phyloP scores from a whole-genome alignment of 495 filamentous ascomycete genomes.

The Aspergillus coremiiformis region DNA sequence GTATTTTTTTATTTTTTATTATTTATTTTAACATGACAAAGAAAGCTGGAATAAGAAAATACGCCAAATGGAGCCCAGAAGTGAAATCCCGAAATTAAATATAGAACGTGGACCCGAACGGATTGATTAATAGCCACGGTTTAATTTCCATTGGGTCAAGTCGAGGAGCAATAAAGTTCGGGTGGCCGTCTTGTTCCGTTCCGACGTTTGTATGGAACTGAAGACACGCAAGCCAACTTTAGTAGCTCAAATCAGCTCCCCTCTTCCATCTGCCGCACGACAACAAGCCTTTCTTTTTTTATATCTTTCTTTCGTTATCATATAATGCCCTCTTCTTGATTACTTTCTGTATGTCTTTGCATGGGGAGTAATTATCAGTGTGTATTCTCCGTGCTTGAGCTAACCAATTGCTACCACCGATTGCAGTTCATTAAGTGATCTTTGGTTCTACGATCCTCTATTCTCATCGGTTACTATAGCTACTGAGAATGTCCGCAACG shows the following conservation, averaged over 20 bases:
- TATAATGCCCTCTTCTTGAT: constrained; percentile 16
- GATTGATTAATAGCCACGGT: too few relatives aligned
- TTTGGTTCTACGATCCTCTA: constrained; percentile 23
- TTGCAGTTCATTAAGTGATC: constrained; percentile 20
- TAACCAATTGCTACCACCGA: neutral
- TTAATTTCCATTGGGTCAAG: neutral
- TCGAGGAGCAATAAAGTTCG: constrained; percentile 1
- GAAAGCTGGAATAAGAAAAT: neutral
- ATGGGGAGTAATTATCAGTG: neutral
- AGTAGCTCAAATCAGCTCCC: constrained; percentile 7
- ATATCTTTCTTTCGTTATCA: constrained; percentile 6
- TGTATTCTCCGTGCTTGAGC: neutral
- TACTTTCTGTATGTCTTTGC: neutral
- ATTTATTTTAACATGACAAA: neutral
- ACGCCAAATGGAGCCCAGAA: neutral
- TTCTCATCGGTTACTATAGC: constrained; percentile 15
- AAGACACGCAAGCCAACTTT: constrained; percentile 28
- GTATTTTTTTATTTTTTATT: neutral
- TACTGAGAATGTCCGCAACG: constrained; percentile 29
- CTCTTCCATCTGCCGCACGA: neutral
- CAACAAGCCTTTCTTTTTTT: neutral
- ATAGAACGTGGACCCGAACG: neutral
- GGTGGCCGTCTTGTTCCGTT: constrained; percentile 18
- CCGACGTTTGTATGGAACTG: constrained; percentile 9
- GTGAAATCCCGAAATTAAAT: neutral